A percentile compares a stretch with the other conserved stretches of the same genome.
Evolutionary conservation across 257 asterid genomes (phyloP).

Genomic region (Echites panduratus): DNA sequence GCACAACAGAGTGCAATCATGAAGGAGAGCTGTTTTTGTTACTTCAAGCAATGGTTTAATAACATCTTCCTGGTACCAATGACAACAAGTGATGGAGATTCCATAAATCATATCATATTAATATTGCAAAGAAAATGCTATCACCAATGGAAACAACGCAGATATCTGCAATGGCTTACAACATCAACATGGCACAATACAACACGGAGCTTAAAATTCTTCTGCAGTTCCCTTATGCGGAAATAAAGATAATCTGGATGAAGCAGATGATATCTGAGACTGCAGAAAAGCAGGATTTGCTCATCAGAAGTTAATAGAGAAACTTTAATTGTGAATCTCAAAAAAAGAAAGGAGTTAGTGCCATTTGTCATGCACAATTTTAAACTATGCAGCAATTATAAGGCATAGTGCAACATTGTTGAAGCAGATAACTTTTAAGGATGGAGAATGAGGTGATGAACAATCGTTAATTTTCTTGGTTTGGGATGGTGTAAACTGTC

Average conservation of each 20-base stretch:
- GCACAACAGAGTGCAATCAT: conserved; percentile 94
- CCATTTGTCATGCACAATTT: background rate
- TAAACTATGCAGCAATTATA: background rate
- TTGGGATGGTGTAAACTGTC: no score
- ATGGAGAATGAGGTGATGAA: no score
- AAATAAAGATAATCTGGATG: conserved; percentile 96
- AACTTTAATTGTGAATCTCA: background rate
- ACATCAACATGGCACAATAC: conserved; percentile 96
- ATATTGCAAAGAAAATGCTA: background rate
- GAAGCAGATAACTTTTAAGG: background rate
- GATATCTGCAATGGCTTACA: conserved; percentile 38
- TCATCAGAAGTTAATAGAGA: conserved; percentile 9
- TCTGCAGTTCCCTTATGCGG: conserved; percentile 90
- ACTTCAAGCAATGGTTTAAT: conserved; percentile 91
- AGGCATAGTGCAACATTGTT: background rate
- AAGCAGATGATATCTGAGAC: conserved; percentile 93
- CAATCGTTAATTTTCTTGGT: no score
- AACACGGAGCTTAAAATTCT: conserved; percentile 81
- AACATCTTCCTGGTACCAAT: conserved; percentile 80
- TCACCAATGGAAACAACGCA: background rate
- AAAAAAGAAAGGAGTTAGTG: background rate
- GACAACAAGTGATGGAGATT: conserved; percentile 2
- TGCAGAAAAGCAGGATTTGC: conserved; percentile 29
- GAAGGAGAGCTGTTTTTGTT: conserved; percentile 91
- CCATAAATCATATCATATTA: background rate